A percentile compares a stretch with the other conserved stretches of the same genome.
These are phyloP conservation scores for Sclerotinia borealis DNA, from an alignment of 2,329 filamentous ascomycete species.

Conservation along the genomic window DNA sequence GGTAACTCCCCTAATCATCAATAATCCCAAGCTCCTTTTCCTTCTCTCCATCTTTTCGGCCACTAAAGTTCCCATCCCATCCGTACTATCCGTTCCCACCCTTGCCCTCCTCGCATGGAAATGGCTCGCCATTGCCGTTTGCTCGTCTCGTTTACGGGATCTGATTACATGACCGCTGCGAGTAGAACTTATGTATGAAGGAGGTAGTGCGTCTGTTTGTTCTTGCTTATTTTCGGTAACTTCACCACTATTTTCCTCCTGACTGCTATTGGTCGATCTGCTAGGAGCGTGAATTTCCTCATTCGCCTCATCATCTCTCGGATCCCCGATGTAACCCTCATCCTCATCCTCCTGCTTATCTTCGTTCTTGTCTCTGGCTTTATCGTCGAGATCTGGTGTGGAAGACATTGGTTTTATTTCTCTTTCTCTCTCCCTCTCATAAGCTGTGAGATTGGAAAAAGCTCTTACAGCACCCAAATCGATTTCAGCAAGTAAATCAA, in stretches of 20 bases:
- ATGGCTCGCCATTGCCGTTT: background rate
- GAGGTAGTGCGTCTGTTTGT: background rate
- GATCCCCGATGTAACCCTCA: no score
- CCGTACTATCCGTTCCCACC: background rate
- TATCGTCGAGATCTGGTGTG: rapidly evolving
- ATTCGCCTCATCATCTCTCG: background rate
- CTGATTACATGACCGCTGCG: background rate
- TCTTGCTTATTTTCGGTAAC: background rate
- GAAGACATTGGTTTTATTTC: no score
- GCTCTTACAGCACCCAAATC: background rate
- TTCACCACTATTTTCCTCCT: background rate
- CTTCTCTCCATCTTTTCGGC: background rate
- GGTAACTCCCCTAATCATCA: background rate
- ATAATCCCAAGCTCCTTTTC: background rate
- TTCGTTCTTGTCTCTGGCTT: background rate
- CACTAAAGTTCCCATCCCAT: background rate
- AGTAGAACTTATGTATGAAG: background rate
- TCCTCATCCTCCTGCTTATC: background rate
- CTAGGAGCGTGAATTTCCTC: background rate
- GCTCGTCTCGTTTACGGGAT: background rate
- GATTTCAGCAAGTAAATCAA: no score
- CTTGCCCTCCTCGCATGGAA: background rate
- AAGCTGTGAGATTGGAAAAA: background rate
- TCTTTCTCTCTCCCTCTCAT: background rate
- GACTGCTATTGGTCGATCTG: background rate